A percentile compares a stretch with the other conserved stretches of the same genome.
Evolutionary conservation across 1,139 yeast genomes (phyloP).

Genomic region (Protomyces inouyei): DNA sequence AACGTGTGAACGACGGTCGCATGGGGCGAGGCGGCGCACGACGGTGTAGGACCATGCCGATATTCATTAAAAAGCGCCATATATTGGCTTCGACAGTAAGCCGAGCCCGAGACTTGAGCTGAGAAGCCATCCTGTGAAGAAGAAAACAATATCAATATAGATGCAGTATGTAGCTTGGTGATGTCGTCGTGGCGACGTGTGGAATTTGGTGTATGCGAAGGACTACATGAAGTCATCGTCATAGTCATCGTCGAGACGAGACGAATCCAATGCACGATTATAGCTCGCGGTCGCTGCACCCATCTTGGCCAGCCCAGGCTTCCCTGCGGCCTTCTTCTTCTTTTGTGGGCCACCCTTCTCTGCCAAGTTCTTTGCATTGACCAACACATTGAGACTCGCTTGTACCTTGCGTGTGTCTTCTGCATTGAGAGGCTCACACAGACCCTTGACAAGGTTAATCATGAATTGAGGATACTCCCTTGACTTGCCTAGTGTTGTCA

Average conservation of each 20-base stretch:
- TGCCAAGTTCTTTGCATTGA: slow-evolving; percentile 62
- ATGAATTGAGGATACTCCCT: slow-evolving; percentile 73
- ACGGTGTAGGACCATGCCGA: slow-evolving; percentile 9
- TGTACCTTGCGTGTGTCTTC: slow-evolving; percentile 82
- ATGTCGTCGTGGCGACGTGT: no score
- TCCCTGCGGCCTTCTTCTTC: slow-evolving; percentile 86
- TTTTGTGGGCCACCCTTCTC: slow-evolving; percentile 42
- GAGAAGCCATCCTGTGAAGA: neutral
- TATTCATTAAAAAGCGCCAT: slow-evolving; percentile 15
- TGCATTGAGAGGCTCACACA: slow-evolving; percentile 60
- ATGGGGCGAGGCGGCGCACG: slow-evolving; percentile 15
- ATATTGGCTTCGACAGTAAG: neutral
- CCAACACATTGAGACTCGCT: slow-evolving; percentile 73
- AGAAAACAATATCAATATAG: neutral
- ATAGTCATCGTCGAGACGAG: slow-evolving; percentile 22
- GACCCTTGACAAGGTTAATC: slow-evolving; percentile 58
- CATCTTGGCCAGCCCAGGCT: slow-evolving; percentile 93
- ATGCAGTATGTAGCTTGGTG: no score
- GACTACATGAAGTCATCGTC: slow-evolving; percentile 8
- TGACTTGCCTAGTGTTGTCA: slow-evolving; percentile 59
- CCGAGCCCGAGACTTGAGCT: neutral
- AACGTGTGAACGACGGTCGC: neutral
- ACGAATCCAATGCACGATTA: slow-evolving; percentile 14
- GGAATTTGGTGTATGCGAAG: neutral
- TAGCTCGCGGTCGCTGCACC: slow-evolving; percentile 56